Base-by-base conservation (phyloP, 2,329 filamentous ascomycete species). In the Botrytis cinerea region DNA sequence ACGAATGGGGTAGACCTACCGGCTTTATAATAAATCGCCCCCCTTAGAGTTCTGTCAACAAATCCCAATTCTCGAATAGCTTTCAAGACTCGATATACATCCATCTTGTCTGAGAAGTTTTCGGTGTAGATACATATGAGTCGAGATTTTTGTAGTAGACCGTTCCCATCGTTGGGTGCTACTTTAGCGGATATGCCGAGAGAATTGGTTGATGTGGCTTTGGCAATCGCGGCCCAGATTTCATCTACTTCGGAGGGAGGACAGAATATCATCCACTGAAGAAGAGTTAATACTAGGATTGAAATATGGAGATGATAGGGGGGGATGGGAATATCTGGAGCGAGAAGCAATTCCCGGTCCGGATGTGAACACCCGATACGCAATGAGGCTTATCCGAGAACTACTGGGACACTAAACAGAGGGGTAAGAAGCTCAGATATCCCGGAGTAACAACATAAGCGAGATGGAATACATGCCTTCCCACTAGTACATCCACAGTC, bases 51-150 rank as follows among this genome's bases (percentile, higher is more conserved):
- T 32, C 80, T 74, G 48, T 84, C 84, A 69, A 91, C 84, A 54
- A 96, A 82, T 12, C 87, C 89, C 73, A 94, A 83, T 72, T 89
- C 84, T 69, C 87, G 86, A 75, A 97, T 81, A 76, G 84, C 87
- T 73, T 84, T 80, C 57, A 95, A 83, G 6, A 97, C 92, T 61
- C 92, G 86, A 43, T 85, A 86, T 9, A 97, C 87, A 79, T 97
- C 93, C 6, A 86, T 83, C 70, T 83, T 85, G 79, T 97, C 90
- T 43, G 84, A 84, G 79, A 94, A 96, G 80, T 97, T 89, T 60
- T 85, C 84, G 8, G 93, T 97, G 81, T 97, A 97, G 12, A 97
- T 84, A 76, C 92, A 95, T 40, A 97, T 89, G 60, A 96, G 82
- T 32, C 89, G 86, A 32, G 83, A 82, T 61, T 82, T 85, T 38